phyloP scores from a whole-genome alignment of 2,329 filamentous ascomycete species.

The Plenodomus lindquistii region DNA sequence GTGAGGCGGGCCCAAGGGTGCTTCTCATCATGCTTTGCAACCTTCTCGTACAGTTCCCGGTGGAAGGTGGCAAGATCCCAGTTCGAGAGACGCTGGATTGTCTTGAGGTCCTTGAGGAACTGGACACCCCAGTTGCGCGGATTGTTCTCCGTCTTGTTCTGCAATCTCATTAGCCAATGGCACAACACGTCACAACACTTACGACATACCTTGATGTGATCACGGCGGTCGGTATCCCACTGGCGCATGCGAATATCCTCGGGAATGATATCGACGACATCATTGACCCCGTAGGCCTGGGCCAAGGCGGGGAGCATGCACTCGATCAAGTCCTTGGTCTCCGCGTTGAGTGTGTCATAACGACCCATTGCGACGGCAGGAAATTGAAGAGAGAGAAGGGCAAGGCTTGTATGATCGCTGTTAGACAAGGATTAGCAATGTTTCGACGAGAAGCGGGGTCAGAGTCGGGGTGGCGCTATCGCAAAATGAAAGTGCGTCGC shows the following conservation, averaged over 20 bases:
- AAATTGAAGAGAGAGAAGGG: background rate
- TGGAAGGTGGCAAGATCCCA: constrained; percentile 33
- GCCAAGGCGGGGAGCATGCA: constrained; percentile 37
- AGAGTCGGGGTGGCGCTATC: no score
- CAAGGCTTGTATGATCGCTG: no score
- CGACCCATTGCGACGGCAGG: constrained; percentile 28
- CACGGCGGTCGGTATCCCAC: constrained; percentile 41
- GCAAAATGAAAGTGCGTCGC: background rate
- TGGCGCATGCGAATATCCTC: constrained; percentile 43
- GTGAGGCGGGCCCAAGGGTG: constrained; percentile 38
- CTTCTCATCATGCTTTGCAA: constrained; percentile 27
- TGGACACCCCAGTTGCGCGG: constrained; percentile 44
- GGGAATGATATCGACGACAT: constrained; percentile 35
- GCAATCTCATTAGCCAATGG: background rate
- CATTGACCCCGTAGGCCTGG: constrained; percentile 23
- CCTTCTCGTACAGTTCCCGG: constrained; percentile 27
- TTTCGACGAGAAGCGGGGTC: background rate
- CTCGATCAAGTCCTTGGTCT: constrained; percentile 37
- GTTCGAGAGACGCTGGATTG: constrained; percentile 35
- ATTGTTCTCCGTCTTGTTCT: constrained; percentile 35
- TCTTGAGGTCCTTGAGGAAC: constrained; percentile 39
- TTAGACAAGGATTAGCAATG: background rate
- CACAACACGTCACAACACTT: background rate
- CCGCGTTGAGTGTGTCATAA: constrained; percentile 37
- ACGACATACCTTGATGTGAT: constrained; percentile 31